Evolutionary conservation across 73 alveolate species (phyloP).

Genomic region (Symbiodinium pilosum): DNA sequence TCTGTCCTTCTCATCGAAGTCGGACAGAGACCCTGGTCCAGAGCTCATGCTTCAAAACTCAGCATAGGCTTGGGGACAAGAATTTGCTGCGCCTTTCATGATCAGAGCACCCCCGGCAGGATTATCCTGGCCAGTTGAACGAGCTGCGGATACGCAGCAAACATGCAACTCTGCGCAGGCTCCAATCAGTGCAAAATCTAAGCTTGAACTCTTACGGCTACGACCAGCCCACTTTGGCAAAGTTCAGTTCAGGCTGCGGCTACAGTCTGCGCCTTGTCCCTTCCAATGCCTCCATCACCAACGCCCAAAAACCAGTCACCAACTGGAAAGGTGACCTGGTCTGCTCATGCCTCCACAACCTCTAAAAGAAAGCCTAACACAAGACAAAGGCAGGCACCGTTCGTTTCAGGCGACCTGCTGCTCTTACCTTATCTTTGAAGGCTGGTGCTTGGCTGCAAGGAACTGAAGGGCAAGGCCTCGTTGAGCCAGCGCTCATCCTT

Average conservation of each 20-base stretch:
- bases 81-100: constrained; percentile 44
- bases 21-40: constrained; percentile 48
- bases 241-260: neutral
- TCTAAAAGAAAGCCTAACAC: neutral
- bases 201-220: too few relatives aligned
- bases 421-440: neutral
- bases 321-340: constrained; percentile 60
- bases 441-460: too few relatives aligned
- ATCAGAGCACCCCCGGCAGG: constrained; percentile 78
- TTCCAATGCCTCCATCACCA: constrained; percentile 77
- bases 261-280: constrained; percentile 18
- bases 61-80: too few relatives aligned
- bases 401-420: constrained; percentile 67
- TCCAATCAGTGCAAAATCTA: too few relatives aligned
- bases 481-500: neutral
- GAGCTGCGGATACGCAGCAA: too few relatives aligned
- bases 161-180: too few relatives aligned
- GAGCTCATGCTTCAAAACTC: neutral
- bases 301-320: constrained; percentile 87
- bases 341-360: neutral
- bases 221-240: too few relatives aligned
- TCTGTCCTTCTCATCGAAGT: constrained; percentile 45
- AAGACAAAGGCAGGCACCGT: neutral
- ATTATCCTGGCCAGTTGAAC: constrained; percentile 53
- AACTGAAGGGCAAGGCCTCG: neutral